phyloP scores from a whole-genome alignment of 768 basidiomycete species.

The Trametes cubensis region DNA sequence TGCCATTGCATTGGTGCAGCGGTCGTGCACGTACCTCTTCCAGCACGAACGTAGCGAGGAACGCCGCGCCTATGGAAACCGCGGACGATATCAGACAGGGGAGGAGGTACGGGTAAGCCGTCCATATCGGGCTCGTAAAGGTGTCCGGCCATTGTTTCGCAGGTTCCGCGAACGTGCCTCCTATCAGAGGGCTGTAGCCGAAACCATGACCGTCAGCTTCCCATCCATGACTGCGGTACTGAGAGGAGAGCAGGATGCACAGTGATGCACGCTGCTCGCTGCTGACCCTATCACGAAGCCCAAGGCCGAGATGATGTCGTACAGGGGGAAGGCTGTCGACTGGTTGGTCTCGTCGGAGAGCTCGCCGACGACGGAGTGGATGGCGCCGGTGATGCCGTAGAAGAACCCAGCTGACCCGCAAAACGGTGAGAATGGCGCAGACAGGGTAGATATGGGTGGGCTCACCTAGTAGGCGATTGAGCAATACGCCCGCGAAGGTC shows the following conservation, averaged over 20 bases:
- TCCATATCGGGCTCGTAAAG: constrained; percentile 50
- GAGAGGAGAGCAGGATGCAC: too few relatives aligned
- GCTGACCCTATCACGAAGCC: constrained; percentile 59
- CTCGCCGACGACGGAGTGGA: constrained; percentile 40
- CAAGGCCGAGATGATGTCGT: constrained; percentile 58
- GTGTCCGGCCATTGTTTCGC: constrained; percentile 46
- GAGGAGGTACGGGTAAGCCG: constrained; percentile 58
- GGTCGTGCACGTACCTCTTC: constrained; percentile 48
- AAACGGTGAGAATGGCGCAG: background rate
- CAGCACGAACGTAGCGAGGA: constrained; percentile 49
- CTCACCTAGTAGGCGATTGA: constrained; percentile 48
- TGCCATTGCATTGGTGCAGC: background rate
- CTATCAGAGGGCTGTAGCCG: constrained; percentile 59
- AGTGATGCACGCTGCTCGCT: background rate
- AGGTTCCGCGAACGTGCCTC: constrained; percentile 61
- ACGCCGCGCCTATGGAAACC: constrained; percentile 44
- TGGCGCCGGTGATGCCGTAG: constrained; percentile 42
- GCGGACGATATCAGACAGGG: constrained; percentile 54
- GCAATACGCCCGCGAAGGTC: constrained; percentile 47
- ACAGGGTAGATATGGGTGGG: background rate
- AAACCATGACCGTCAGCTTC: background rate
- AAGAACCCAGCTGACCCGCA: constrained; percentile 29
- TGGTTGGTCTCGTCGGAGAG: constrained; percentile 66
- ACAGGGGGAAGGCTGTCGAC: constrained; percentile 59
- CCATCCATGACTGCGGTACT: background rate